Conservation (phyloP, 176 grass and related monocot species). For the Oryza meyeriana region DNA sequence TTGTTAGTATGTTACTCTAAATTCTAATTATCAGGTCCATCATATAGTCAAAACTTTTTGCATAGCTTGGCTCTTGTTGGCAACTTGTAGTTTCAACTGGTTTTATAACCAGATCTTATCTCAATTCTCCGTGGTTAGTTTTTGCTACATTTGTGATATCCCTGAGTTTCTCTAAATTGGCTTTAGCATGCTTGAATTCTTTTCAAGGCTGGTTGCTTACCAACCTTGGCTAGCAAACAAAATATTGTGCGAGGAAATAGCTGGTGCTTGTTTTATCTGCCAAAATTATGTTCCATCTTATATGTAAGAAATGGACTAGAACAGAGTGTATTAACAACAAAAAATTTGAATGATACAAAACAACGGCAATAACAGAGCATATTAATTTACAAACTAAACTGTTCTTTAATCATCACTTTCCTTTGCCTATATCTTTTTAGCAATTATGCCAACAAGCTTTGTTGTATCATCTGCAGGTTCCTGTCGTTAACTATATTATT, state of each 20-base stretch:
- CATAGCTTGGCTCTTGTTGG: not conserved
- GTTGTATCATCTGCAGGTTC: conserved; percentile 54
- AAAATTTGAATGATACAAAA: too few relatives aligned
- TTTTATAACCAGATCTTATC: not conserved
- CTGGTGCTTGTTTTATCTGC: not conserved
- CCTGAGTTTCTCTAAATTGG: not conserved
- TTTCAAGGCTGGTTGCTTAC: not conserved
- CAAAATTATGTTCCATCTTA: not conserved
- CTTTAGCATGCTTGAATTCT: not conserved
- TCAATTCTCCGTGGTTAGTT: too few relatives aligned
- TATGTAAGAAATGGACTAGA: not conserved
- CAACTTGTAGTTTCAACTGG: not conserved
- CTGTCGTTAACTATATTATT: conserved; percentile 72
- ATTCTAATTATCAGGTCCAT: not conserved
- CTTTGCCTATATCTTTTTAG: not conserved
- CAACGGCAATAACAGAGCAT: too few relatives aligned
- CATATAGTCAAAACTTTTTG: not conserved
- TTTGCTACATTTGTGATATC: too few relatives aligned
- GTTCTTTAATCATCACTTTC: not conserved
- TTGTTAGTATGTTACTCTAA: not conserved
- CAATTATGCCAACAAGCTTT: conserved; percentile 3
- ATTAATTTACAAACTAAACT: conserved; percentile 2
- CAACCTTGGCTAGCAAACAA: not conserved
- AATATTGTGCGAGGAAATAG: not conserved
- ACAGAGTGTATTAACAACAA: not conserved